These are phyloP conservation scores for Kodamaea suecica DNA, from an alignment of 1,139 yeast genomes.

Conservation along the genomic window DNA sequence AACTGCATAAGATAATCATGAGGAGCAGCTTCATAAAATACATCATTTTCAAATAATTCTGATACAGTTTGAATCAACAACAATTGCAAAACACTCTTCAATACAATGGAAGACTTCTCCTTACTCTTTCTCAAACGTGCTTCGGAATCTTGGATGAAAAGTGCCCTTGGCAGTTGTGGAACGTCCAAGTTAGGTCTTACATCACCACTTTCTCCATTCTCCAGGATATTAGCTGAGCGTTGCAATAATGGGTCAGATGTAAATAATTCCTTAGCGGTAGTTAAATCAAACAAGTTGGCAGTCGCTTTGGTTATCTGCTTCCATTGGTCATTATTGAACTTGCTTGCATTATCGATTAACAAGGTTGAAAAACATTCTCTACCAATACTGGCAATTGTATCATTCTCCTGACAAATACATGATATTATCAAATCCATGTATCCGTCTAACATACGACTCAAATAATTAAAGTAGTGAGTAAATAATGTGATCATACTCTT, in stretches of 20 bases:
- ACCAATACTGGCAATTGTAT: conserved; percentile 92
- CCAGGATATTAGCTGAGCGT: conserved; percentile 1
- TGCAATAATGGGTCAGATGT: conserved; percentile 58
- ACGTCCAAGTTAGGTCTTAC: conserved; percentile 13
- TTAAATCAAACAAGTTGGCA: conserved; percentile 65
- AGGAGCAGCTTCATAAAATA: conserved; percentile 69
- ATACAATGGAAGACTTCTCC: conserved; percentile 78
- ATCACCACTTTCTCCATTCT: conserved; percentile 5
- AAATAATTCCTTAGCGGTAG: conserved; percentile 85
- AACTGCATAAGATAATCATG: conserved; percentile 57
- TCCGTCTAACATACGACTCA: conserved; percentile 71
- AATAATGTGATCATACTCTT: conserved; percentile 83
- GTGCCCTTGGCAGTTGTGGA: conserved; percentile 11
- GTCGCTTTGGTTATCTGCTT: conserved; percentile 61
- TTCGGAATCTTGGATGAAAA: conserved; percentile 21
- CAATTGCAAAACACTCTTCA: conserved; percentile 87
- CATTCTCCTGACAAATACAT: conserved; percentile 95
- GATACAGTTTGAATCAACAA: conserved; percentile 83
- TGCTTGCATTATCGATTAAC: conserved; percentile 67
- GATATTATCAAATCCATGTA: conserved; percentile 74
- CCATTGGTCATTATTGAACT: conserved; percentile 73
- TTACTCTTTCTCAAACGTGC: conserved; percentile 31
- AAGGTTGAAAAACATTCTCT: conserved; percentile 81
- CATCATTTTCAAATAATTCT: conserved; percentile 71
- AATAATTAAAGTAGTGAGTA: conserved; percentile 71